Percentiles rank a stretch among this genome's conserved stretches.
Conservation (phyloP, 768 basidiomycete species). For the Tulasnella sp. region DNA sequence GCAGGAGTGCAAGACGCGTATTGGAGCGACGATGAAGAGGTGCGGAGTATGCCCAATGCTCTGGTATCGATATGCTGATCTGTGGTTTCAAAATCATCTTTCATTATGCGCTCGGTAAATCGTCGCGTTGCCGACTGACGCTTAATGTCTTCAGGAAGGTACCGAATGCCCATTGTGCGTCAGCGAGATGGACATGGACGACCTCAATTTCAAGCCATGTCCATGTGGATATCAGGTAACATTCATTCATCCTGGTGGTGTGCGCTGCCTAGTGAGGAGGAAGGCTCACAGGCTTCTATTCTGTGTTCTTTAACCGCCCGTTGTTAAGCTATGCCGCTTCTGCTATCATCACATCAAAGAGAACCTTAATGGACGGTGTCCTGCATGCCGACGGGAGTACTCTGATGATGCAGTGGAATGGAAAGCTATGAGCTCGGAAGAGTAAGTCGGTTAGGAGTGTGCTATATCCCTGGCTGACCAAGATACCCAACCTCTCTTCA, state of each 20-base stretch:
- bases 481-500: slow-evolving; percentile 9
- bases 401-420: slow-evolving; percentile 90
- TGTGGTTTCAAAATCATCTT: slow-evolving; percentile 15
- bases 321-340: slow-evolving; percentile 86
- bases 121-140: background rate
- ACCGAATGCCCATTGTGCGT: slow-evolving; percentile 96
- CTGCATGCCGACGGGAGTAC: slow-evolving; percentile 89
- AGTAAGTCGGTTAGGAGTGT: slow-evolving; percentile 46
- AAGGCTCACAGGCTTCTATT: background rate
- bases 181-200: slow-evolving; percentile 97
- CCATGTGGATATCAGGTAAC: slow-evolving; percentile 94
- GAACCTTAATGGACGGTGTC: slow-evolving; percentile 91
- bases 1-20: slow-evolving; percentile 94
- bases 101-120: slow-evolving; percentile 14
- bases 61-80: background rate
- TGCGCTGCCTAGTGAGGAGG: background rate
- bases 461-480: slow-evolving; percentile 14
- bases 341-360: slow-evolving; percentile 98
- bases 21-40: slow-evolving; percentile 88
- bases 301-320: background rate
- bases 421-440: slow-evolving; percentile 88
- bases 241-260: slow-evolving; percentile 11
- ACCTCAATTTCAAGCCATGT: slow-evolving; percentile 98
- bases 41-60: slow-evolving; percentile 30
- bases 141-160: slow-evolving; percentile 57